These are phyloP conservation scores for Zygosaccharomyces pseudobailii DNA, from an alignment of 1,139 yeast genomes.

Conservation along the genomic window DNA sequence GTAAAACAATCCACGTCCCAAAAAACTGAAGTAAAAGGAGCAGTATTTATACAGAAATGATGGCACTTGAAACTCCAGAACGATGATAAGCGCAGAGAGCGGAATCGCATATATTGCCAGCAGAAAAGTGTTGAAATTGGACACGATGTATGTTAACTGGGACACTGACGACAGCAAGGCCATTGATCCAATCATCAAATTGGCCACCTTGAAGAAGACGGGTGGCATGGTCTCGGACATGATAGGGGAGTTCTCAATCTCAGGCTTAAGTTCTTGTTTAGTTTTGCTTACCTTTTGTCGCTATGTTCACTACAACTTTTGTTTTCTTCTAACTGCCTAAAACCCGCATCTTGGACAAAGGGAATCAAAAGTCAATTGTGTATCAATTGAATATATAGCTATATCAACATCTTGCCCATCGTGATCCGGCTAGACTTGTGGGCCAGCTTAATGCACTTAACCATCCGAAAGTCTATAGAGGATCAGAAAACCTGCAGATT, in stretches of 20 bases:
- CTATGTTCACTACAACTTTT: neutral
- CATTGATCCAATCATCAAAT: slow-evolving; percentile 54
- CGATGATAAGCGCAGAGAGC: slow-evolving; percentile 58
- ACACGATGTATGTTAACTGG: slow-evolving; percentile 18
- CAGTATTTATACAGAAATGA: slow-evolving; percentile 67
- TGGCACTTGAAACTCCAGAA: slow-evolving; percentile 60
- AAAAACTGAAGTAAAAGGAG: slow-evolving; percentile 70
- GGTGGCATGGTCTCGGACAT: slow-evolving; percentile 19
- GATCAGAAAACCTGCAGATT: too few species aligned
- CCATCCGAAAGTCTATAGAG: too few species aligned
- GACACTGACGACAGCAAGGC: slow-evolving; percentile 45
- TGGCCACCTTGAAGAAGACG: slow-evolving; percentile 50
- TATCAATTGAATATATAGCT: slow-evolving; percentile 1
- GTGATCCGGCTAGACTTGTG: too few species aligned
- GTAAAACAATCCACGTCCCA: slow-evolving; percentile 78
- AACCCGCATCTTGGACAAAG: neutral
- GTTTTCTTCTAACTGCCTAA: neutral
- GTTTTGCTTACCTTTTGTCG: neutral
- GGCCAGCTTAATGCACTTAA: too few species aligned
- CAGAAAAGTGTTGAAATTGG: slow-evolving; percentile 20
- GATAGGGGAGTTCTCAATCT: neutral
- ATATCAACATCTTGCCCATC: neutral
- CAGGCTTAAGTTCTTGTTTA: neutral
- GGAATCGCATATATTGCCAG: slow-evolving; percentile 38
- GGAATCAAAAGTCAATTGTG: neutral